These are phyloP conservation scores for Phoma herbarum DNA, from an alignment of 2,329 filamentous ascomycete species.

Conservation along the genomic window DNA sequence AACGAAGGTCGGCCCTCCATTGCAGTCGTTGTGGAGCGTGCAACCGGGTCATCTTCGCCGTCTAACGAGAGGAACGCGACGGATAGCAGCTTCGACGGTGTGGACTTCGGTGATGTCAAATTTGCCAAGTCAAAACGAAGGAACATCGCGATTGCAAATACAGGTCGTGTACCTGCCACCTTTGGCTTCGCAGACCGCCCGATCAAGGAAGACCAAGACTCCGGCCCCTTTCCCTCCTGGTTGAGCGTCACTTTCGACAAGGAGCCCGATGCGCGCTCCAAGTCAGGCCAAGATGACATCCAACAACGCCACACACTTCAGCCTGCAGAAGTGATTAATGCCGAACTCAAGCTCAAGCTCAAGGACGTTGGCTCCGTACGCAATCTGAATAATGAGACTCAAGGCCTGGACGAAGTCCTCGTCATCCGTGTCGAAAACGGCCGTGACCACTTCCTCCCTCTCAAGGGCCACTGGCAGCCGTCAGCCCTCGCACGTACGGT, in stretches of 20 bases:
- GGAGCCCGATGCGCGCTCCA: slow-evolving; percentile 54
- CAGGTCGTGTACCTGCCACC: slow-evolving; percentile 79
- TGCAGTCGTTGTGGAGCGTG: slow-evolving; percentile 79
- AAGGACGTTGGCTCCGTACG: slow-evolving; percentile 70
- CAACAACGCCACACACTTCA: slow-evolving; percentile 71
- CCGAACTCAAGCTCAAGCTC: slow-evolving; percentile 74
- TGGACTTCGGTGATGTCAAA: slow-evolving; percentile 80
- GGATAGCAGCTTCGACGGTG: slow-evolving; percentile 59
- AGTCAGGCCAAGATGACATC: slow-evolving; percentile 38
- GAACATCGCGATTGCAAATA: slow-evolving; percentile 88
- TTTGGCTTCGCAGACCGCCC: slow-evolving; percentile 83
- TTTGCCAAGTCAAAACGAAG: slow-evolving; percentile 73
- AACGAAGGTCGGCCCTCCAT: slow-evolving; percentile 87
- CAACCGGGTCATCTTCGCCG: slow-evolving; percentile 37
- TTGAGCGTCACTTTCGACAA: slow-evolving; percentile 72
- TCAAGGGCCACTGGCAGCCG: slow-evolving; percentile 79
- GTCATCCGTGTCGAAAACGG: slow-evolving; percentile 85
- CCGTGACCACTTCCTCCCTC: slow-evolving; percentile 88
- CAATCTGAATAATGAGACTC: slow-evolving; percentile 73
- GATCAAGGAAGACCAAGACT: slow-evolving; percentile 54
- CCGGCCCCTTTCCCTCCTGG: slow-evolving; percentile 68
- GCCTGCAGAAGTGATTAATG: slow-evolving; percentile 82
- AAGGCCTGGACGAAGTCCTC: slow-evolving; percentile 81
- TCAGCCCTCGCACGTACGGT: slow-evolving; percentile 85
- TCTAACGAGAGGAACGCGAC: slow-evolving; percentile 41